Evolutionary conservation across 1,284 basidiomycete genomes (phyloP), one percentile per base, ranked within the genome.

Genomic region (Cutaneotrichosporon daszewskae): DNA sequence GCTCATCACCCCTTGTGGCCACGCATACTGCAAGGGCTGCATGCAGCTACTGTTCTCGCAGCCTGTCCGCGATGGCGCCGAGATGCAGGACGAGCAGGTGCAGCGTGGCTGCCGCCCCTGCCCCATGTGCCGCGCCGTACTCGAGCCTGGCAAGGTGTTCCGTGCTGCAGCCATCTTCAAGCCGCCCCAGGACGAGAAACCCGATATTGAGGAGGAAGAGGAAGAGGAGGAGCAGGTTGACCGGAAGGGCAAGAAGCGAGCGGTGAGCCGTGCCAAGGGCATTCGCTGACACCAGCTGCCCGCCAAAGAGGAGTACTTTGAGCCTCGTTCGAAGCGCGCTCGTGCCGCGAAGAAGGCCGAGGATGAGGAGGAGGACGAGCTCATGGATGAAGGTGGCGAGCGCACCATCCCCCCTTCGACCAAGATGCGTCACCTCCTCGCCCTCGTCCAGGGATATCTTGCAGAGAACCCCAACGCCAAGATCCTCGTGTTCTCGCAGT

Each of bases 11-110:
- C 43, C 57, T 4, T 72, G 71, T 44, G 34, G 45, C 1, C 71
- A 72, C 43, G 55, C 58, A 0, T 72, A 61, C 57, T 72, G 64
- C 47, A 45, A 51, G 13, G 28, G 45, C 1, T 72, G 70, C 42
- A 46, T 72, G 7, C 43, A 56, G 8, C 62, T 60, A 29, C 47
- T 67, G 14, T 61, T 64, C 40, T 57, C 55, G 18, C 41, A 51
- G 28, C 50, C 57, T 3, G 26, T 55, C 2, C 50, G 49, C 11
- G 55, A 60, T 25, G 53, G 46, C 3, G 40, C 41, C 3, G 52
- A 55, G 6, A 40, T 62, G 20, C 49, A 43, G 4, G 62, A 69
- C n/a, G 59, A 58, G 2, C 51, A 64, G 23, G 43, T 56, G 3
- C 37, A 50, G 9, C 37, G 45, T 9, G 60, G 60, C 1, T 51